phyloP scores from a whole-genome alignment of 345 rosid genomes.

The Odontarrhena argentea region DNA sequence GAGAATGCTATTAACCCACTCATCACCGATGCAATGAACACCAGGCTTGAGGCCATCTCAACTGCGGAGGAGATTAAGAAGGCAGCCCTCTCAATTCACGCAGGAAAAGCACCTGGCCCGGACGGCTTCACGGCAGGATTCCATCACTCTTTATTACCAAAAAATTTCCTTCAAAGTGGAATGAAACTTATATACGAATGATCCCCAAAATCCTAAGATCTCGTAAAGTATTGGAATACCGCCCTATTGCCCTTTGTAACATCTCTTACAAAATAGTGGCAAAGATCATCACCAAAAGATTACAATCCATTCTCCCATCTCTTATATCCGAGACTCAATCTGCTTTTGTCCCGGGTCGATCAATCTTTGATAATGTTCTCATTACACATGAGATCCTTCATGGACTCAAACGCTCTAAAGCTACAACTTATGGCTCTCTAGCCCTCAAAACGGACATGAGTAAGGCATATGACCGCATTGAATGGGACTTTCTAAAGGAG shows the following conservation, averaged over 20 bases:
- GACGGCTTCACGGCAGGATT: background rate
- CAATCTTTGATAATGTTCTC: background rate
- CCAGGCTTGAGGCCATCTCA: no score
- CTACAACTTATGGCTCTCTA: no score
- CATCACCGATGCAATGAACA: no score
- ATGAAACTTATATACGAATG: background rate
- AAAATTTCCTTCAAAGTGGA: background rate
- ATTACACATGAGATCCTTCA: background rate
- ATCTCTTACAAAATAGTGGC: background rate
- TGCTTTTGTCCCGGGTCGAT: background rate
- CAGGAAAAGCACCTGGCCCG: background rate
- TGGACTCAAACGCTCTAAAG: no score
- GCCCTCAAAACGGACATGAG: no score
- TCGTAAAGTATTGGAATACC: background rate
- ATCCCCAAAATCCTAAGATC: background rate
- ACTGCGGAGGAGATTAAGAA: background rate
- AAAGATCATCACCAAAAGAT: background rate
- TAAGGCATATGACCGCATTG: no score
- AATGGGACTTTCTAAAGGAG: no score
- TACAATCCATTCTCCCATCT: background rate
- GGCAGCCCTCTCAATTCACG: background rate
- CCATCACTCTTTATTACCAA: background rate
- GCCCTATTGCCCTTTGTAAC: background rate
- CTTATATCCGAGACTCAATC: background rate
- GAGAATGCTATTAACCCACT: no score